Base-by-base conservation (phyloP, 2,329 filamentous ascomycete species). In the Calonectria fujianensis region DNA sequence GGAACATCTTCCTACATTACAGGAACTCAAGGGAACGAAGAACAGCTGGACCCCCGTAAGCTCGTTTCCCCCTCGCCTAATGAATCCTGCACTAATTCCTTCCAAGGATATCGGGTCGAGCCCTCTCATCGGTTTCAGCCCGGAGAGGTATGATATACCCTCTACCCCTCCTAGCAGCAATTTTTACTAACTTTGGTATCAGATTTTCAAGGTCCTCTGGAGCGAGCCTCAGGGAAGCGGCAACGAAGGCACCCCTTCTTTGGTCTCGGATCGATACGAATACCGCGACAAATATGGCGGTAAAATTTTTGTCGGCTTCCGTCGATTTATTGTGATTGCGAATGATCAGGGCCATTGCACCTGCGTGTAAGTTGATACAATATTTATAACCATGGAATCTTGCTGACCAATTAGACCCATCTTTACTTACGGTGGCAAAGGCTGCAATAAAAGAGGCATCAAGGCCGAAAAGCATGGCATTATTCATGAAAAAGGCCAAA, bases 131-230 rank as follows among this genome's bases (percentile, higher is more conserved):
- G 77, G 50, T 89, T 88, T 61, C 79, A 82, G 37, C 86, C 86
- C 3, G 87, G 87, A 70, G 83, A 84, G 82, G 87, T 86, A 78
- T 14, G 6, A 4, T 74, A 18, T 74, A 18, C 77, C 6, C 3
- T n/a, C 27, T 2, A 32, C 18, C 20, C 20, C 29, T 37, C 8
- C 5, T 2, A 2, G 20, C 16, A 45, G 32, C 5, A n/a, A 1
- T 39, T 29, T 6, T 13, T 13, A n/a, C 61, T 74, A 37, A 74
- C 29, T 18, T 11, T 24, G 31, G 2, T 3, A 27, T 70, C 16
- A 90, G 89, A 87, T 91, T 24, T 90, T 91, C 82, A 91, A 91
- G 78, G 85, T 90, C 2, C 81, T 88, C 24, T 91, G 90, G 90
- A 86, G 87, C 11, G 89, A 91, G 63, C 90, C 90, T 0, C 82